Base-by-base conservation (phyloP, 2,329 filamentous ascomycete species). In the Aspergillus sp. region DNA sequence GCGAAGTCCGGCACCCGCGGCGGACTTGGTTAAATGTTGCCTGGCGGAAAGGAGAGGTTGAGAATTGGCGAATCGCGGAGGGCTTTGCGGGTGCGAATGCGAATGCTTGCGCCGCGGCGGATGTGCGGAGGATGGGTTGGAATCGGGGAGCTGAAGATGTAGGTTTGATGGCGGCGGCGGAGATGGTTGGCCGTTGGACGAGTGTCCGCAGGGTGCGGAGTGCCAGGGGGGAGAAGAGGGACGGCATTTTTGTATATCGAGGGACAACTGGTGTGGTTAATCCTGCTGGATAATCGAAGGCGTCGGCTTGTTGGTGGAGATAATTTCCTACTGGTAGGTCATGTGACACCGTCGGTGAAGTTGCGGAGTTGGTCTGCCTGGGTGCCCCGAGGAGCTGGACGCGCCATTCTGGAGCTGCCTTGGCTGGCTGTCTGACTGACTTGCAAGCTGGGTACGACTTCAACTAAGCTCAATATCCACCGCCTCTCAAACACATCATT, bases 11-110 rank as follows among this genome's bases (percentile, higher is more conserved):
- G 71, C 90, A 93, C 66, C 91, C 91, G 62, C 84, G 83, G 17
- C 89, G 80, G 58, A 91, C 86, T 74, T 92, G 89, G 78, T 88
- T 91, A 66, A 90, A 82, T 8, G 89, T 92, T 55, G 88, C 85
- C 64, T 78, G 77, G 56, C 77, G 79, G 31, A 79, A 68, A 0
- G 84, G 77, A 0, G 87, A 85, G 37, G 81, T 82, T n/a, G 83
- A 82, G 75, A 88, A 87, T 61, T 77, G 66, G 57, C 79, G 78
- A 50, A 58, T 58, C 27, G 48, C 5, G 23, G 59, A 44, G 39
- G 62, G 63, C 35, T 59, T 46, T 23, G 60, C 59, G n/a, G 23
- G n/a, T 5, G 19, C 46, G 41, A 35, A 31, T 19, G 35, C 49
- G 41, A 35, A 31, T 19, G 35, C 45, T 54, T 45, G 44, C n/a